Evolutionary conservation across 768 basidiomycete genomes (phyloP).

Genomic region (Kwoniella mangroviensis): DNA sequence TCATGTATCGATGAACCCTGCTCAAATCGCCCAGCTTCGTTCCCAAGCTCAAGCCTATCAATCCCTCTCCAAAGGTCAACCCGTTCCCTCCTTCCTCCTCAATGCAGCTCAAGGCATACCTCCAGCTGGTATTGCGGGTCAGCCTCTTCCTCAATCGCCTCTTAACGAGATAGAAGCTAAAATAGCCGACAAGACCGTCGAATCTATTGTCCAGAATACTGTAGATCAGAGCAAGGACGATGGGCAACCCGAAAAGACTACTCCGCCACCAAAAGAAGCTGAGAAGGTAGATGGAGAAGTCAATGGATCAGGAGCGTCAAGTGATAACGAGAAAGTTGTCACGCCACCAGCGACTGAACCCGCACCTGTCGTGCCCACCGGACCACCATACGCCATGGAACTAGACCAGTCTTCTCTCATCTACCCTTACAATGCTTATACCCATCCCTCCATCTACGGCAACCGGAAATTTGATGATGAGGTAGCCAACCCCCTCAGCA

Average conservation of each 20-base stretch:
- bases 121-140: constrained; percentile 40
- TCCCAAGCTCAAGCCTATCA: constrained; percentile 56
- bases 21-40: constrained; percentile 57
- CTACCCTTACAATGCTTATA: constrained; percentile 90
- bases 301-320: constrained; percentile 28
- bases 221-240: constrained; percentile 24
- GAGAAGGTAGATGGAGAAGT: constrained; percentile 28
- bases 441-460: constrained; percentile 69
- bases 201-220: constrained; percentile 40
- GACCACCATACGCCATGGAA: constrained; percentile 63
- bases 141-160: constrained; percentile 27
- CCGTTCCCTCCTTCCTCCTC: constrained; percentile 54
- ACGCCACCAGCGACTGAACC: constrained; percentile 23
- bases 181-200: constrained; percentile 53
- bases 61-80: constrained; percentile 51
- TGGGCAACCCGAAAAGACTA: not conserved
- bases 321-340: constrained; percentile 30
- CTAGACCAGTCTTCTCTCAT: constrained; percentile 78
- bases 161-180: constrained; percentile 34
- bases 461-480: constrained; percentile 67
- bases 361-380: constrained; percentile 6
- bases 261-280: constrained; percentile 1
- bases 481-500: constrained; percentile 46
- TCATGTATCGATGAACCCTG: constrained; percentile 52
- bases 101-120: constrained; percentile 48